Evolutionary conservation across 1,284 basidiomycete species (phyloP).

Genomic region (Ustilago nuda): DNA sequence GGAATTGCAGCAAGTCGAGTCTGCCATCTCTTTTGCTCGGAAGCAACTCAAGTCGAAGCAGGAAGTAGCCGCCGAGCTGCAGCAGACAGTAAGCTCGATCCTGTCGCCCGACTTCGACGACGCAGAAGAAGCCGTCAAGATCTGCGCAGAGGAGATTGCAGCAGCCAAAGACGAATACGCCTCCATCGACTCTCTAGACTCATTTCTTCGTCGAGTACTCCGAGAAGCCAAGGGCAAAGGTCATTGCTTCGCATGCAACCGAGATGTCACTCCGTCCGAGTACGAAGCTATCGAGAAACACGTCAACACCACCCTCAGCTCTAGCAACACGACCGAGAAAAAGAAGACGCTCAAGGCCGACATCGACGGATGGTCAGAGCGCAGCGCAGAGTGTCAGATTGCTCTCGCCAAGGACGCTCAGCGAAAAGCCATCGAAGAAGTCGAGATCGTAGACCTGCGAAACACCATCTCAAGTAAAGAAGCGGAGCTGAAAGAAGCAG

Average conservation of each 20-base stretch:
- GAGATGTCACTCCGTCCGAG: constrained; percentile 77
- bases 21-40: constrained; percentile 51
- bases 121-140: constrained; percentile 75
- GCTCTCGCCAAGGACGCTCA: constrained; percentile 74
- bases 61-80: constrained; percentile 30
- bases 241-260: constrained; percentile 81
- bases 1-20: constrained; percentile 57
- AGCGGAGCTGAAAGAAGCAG: constrained; percentile 32
- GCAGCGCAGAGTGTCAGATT: constrained; percentile 72
- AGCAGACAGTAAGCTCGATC: constrained; percentile 73
- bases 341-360: constrained; percentile 76
- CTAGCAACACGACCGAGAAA: constrained; percentile 72
- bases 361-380: constrained; percentile 70
- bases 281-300: constrained; percentile 66
- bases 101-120: constrained; percentile 69
- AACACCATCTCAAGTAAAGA: constrained; percentile 76
- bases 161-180: constrained; percentile 61
- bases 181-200: constrained; percentile 64
- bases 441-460: constrained; percentile 72
- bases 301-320: constrained; percentile 53
- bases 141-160: constrained; percentile 73
- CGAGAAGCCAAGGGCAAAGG: constrained; percentile 76
- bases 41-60: constrained; percentile 76
- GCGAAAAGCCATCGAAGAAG: constrained; percentile 44
- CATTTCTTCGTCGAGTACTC: constrained; percentile 78